Evolutionary conservation across 805 yeast genomes (phyloP), one percentile per base, ranked within the genome.

Genomic region (Yarrowia deformans): DNA sequence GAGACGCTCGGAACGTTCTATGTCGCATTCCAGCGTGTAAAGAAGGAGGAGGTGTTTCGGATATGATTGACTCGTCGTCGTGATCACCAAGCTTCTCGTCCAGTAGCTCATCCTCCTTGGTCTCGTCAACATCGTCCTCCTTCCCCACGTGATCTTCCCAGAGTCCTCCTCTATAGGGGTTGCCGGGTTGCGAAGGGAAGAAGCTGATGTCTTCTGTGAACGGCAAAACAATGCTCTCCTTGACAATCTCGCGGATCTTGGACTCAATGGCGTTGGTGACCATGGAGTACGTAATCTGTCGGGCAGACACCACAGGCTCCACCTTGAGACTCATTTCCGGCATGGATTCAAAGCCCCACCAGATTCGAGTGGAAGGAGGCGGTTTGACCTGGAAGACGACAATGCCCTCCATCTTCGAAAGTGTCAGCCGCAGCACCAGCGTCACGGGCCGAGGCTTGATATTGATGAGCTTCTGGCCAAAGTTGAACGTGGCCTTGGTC

Each of bases 231-330:
- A 95, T 79, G 8, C 95, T 85, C 42, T 91, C 95, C 71, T 84
- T 86, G 48, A 94, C 82, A 0, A 93, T 90, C 61, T 91, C 97
- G 70, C 88, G 86, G 71, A 94, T 86, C 72, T 88, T 87, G 75
- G 87, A 88, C 71, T 88, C 91, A 72, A 94, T 90, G 29, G 89
- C 86, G 72, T 89, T 90, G 0, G 97, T 93, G 50, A 95, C 85
- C 77, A 93, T 83, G 42, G 87, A 86, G 75, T 90, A 91, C 3
- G 91, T 87, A 72, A 95, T 80, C 72, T 91, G 90, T 69, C 96
- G 84, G 6, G 97, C 87, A 72, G 97, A 90, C 12, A 94, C 91
- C n/a, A 91, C 86, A 0, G 99, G 99, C 77, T 93, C 98, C 63
- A 93, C 88, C 43, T 84, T 87, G 70, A 94, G 76, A 69, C 87